phyloP scores from a whole-genome alignment of 2,329 filamentous ascomycete genomes.

The Aspergillus chevalieri region DNA sequence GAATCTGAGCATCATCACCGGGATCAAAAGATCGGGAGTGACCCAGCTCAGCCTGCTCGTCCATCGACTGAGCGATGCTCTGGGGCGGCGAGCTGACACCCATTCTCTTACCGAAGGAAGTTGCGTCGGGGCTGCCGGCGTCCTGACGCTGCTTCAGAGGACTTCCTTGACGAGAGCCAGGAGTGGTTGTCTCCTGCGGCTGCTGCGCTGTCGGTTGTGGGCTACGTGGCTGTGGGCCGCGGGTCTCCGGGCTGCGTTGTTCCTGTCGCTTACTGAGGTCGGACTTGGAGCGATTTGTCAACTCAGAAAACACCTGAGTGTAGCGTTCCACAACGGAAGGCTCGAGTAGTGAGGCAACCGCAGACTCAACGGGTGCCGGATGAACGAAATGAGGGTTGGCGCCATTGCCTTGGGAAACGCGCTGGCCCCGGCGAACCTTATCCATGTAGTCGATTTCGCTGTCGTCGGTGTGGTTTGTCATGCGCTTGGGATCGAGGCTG shows the following conservation, averaged over 20 bases:
- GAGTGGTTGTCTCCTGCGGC: not conserved
- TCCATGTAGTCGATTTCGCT: slow-evolving; percentile 54
- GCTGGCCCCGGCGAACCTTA: slow-evolving; percentile 58
- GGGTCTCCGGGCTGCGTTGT: slow-evolving; percentile 19
- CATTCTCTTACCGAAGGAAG: slow-evolving; percentile 34
- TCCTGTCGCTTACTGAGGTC: slow-evolving; percentile 34
- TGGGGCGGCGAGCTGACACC: slow-evolving; percentile 48
- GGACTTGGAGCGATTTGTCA: slow-evolving; percentile 40
- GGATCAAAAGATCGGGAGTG: slow-evolving; percentile 24
- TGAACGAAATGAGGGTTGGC: slow-evolving; percentile 73
- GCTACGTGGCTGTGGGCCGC: slow-evolving; percentile 16
- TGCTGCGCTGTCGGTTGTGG: slow-evolving; percentile 5
- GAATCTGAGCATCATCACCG: slow-evolving; percentile 59
- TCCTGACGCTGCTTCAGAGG: slow-evolving; percentile 42
- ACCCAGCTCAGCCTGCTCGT: slow-evolving; percentile 21
- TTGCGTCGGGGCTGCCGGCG: slow-evolving; percentile 30
- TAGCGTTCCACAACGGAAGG: slow-evolving; percentile 69
- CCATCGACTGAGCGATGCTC: slow-evolving; percentile 46
- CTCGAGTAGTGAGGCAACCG: slow-evolving; percentile 82
- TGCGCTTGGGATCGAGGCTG: slow-evolving; percentile 47
- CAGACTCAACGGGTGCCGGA: slow-evolving; percentile 72
- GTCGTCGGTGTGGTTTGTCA: slow-evolving; percentile 50
- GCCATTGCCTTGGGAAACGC: slow-evolving; percentile 62
- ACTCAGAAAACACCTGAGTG: slow-evolving; percentile 31
- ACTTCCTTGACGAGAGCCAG: slow-evolving; percentile 35